A percentile compares a stretch with the other conserved stretches of the same genome.
These are phyloP conservation scores for Eutrema salsugineum DNA, from an alignment of 441 rosid genomes.

Conservation along the genomic window DNA sequence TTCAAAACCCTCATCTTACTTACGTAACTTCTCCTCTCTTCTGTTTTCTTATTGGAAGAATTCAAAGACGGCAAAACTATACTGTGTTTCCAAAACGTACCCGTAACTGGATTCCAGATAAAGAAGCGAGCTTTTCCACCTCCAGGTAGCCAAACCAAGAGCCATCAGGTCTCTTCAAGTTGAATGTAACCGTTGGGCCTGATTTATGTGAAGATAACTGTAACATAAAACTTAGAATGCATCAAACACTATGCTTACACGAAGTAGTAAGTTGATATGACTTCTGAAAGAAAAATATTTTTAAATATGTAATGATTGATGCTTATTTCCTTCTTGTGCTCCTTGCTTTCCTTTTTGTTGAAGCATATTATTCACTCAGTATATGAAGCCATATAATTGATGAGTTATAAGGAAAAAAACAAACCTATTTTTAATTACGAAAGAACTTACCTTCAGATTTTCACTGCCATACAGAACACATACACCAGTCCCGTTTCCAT, in stretches of 20 bases:
- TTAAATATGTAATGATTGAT: neutral
- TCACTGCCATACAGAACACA: slow-evolving; percentile 63
- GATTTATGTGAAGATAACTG: slow-evolving; percentile 42
- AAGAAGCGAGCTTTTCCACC: slow-evolving; percentile 94
- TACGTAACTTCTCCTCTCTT: neutral
- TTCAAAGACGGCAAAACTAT: neutral
- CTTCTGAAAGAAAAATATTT: neutral
- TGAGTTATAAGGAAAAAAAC: neutral
- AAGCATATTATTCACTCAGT: slow-evolving; percentile 5
- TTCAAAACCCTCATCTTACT: slow-evolving; percentile 5
- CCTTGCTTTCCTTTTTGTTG: neutral
- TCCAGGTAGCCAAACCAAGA: slow-evolving; percentile 96
- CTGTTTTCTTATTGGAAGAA: neutral
- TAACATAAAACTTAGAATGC: slow-evolving; percentile 23
- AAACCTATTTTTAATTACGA: neutral
- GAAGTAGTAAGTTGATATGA: neutral
- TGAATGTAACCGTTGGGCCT: slow-evolving; percentile 77
- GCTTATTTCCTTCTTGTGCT: neutral
- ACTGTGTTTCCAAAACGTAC: slow-evolving; percentile 45
- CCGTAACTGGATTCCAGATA: slow-evolving; percentile 92
- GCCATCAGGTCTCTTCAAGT: slow-evolving; percentile 86
- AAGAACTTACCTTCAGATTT: slow-evolving; percentile 47
- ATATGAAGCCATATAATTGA: neutral
- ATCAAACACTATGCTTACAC: slow-evolving; percentile 11
- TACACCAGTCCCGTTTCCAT: slow-evolving; percentile 59